phyloP scores from a whole-genome alignment of 2,329 filamentous ascomycete species.

The Colletotrichum chrysophilum region DNA sequence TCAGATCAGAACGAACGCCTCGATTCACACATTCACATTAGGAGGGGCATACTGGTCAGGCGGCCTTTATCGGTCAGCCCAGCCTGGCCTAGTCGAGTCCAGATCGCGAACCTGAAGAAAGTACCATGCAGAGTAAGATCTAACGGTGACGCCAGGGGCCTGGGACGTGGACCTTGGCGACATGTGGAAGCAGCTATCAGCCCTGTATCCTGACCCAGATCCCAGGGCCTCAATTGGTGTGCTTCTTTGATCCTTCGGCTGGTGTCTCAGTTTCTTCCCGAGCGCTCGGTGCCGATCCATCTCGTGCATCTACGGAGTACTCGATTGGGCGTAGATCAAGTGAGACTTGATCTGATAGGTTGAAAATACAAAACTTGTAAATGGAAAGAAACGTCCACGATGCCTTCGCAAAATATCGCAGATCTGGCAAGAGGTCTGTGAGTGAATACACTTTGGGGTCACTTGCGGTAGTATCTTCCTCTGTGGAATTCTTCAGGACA shows the following conservation, averaged over 20 bases:
- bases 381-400: neutral
- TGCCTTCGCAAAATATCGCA: neutral
- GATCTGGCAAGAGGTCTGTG: neutral
- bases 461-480: neutral
- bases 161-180: neutral
- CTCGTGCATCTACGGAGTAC: neutral
- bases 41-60: neutral
- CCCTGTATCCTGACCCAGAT: slow-evolving; percentile 8
- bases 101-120: neutral
- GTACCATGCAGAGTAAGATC: slow-evolving; percentile 12
- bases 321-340: neutral
- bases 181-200: slow-evolving; percentile 7
- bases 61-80: neutral
- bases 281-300: neutral
- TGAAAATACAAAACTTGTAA: neutral
- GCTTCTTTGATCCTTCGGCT: neutral
- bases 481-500: neutral
- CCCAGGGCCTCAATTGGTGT: neutral
- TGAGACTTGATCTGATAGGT: neutral
- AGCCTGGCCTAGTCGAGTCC: neutral
- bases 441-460: neutral
- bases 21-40: neutral
- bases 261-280: slow-evolving; percentile 4
- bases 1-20: neutral
- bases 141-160: slow-evolving; percentile 3